Evolutionary conservation across 108 stramenopile species (phyloP).

Genomic region (Nitzschia putrida): DNA sequence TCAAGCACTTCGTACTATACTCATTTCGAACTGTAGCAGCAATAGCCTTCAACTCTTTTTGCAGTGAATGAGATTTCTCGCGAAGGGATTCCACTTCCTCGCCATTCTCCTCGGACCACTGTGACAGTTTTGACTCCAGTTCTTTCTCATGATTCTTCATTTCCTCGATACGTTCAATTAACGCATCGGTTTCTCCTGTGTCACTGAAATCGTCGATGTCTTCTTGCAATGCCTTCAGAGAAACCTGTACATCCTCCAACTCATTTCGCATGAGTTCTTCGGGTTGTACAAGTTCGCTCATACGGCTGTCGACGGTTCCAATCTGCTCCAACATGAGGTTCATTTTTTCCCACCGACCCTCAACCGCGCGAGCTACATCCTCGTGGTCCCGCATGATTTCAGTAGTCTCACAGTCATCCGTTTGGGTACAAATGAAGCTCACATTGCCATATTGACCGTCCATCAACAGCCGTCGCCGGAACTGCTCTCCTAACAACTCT

Average conservation of each 20-base stretch:
- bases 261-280: constrained; percentile 40
- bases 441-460: constrained; percentile 52
- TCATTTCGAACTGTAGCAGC: constrained; percentile 49
- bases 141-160: not conserved
- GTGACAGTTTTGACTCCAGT: not conserved
- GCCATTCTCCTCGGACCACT: not conserved
- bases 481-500: constrained; percentile 53
- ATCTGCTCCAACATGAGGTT: constrained; percentile 24
- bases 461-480: constrained; percentile 56
- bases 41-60: constrained; percentile 40
- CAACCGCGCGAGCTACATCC: constrained; percentile 40
- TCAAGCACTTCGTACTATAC: constrained; percentile 45
- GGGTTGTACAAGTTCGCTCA: constrained; percentile 23
- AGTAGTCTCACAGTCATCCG: constrained; percentile 48
- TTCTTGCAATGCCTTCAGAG: constrained; percentile 13
- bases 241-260: constrained; percentile 36
- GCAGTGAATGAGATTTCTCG: constrained; percentile 20
- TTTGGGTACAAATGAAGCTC: constrained; percentile 56
- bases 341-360: constrained; percentile 58
- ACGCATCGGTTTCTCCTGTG: constrained; percentile 11
- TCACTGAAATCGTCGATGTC: constrained; percentile 4
- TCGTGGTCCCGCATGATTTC: constrained; percentile 57
- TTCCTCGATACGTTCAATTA: not conserved
- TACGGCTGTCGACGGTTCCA: constrained; percentile 12
- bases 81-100: not conserved